phyloP scores from a whole-genome alignment of 1,139 yeast genomes.

The Scheffersomyces stambukii region DNA sequence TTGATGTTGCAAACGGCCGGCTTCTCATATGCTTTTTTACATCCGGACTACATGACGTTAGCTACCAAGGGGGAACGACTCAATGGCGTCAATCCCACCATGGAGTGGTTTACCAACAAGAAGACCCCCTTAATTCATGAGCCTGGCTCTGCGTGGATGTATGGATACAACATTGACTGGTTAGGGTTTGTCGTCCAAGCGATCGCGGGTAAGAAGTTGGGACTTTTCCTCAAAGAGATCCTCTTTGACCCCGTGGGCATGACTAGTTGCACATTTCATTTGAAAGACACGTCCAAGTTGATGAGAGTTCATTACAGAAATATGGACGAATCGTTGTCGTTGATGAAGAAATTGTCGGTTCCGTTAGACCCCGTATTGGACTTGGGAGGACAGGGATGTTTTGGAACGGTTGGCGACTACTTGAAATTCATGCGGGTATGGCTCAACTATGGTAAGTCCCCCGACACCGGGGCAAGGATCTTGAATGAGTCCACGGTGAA shows the following conservation, averaged over 20 bases:
- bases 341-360: constrained; percentile 14
- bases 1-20: constrained; percentile 52
- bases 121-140: constrained; percentile 44
- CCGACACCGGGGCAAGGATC: constrained; percentile 32
- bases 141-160: constrained; percentile 51
- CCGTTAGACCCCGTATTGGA: constrained; percentile 29
- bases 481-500: constrained; percentile 27
- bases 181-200: constrained; percentile 45
- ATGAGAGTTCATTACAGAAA: constrained; percentile 23
- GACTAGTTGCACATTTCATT: constrained; percentile 33
- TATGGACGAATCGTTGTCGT: constrained; percentile 13
- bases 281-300: constrained; percentile 20
- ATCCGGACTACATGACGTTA: constrained; percentile 22
- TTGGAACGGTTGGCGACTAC: constrained; percentile 41
- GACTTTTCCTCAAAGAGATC: constrained; percentile 34
- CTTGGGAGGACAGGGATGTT: constrained; percentile 50
- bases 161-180: constrained; percentile 54
- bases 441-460: constrained; percentile 41
- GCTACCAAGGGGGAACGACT: constrained; percentile 16
- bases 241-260: constrained; percentile 46
- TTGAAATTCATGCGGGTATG: constrained; percentile 42
- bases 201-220: constrained; percentile 39
- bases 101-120: constrained; percentile 22
- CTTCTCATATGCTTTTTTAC: constrained; percentile 43
- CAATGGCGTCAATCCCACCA: constrained; percentile 21